Conservation (phyloP, 2,329 filamentous ascomycete genomes). For the Orbilia brochopaga region DNA sequence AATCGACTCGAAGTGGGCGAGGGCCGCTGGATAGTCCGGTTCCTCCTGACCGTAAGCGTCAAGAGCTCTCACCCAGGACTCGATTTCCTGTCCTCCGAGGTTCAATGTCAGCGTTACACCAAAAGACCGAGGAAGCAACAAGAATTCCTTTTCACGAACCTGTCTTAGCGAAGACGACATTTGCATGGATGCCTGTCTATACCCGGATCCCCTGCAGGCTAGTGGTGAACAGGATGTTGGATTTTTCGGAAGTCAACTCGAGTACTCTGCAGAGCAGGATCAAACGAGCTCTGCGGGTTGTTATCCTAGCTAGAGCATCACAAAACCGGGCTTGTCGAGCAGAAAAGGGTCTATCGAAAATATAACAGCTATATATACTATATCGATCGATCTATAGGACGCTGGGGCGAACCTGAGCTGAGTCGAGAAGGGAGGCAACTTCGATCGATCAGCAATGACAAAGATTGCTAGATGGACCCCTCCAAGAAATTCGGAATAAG, state of each 20-base stretch:
- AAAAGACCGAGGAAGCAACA: neutral
- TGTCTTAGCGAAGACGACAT: conserved; percentile 68
- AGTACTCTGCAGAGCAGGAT: conserved; percentile 3
- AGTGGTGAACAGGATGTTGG: neutral
- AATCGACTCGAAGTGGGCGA: conserved; percentile 83
- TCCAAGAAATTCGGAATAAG: conserved; percentile 41
- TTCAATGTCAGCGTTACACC: neutral
- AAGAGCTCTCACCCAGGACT: conserved; percentile 94
- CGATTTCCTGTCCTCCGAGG: conserved; percentile 76
- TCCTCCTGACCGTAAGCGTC: conserved; percentile 95
- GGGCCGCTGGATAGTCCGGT: conserved; percentile 91
- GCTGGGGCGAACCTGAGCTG: neutral
- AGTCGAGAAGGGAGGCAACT: neutral
- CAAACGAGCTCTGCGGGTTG: conserved; percentile 2
- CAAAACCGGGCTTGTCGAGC: neutral
- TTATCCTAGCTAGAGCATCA: conserved; percentile 1
- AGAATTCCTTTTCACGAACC: conserved; percentile 58
- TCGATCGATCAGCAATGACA: neutral
- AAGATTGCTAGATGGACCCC: conserved; percentile 4
- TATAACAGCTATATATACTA: neutral
- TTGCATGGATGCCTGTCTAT: neutral
- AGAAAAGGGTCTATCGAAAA: neutral
- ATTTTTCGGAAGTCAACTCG: neutral
- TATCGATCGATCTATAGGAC: conserved; percentile 1
- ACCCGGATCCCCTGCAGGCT: neutral